Evolutionary conservation across 768 basidiomycete genomes (phyloP), one percentile per base, ranked within the genome.

Genomic region (Pleurotus eryngii): DNA sequence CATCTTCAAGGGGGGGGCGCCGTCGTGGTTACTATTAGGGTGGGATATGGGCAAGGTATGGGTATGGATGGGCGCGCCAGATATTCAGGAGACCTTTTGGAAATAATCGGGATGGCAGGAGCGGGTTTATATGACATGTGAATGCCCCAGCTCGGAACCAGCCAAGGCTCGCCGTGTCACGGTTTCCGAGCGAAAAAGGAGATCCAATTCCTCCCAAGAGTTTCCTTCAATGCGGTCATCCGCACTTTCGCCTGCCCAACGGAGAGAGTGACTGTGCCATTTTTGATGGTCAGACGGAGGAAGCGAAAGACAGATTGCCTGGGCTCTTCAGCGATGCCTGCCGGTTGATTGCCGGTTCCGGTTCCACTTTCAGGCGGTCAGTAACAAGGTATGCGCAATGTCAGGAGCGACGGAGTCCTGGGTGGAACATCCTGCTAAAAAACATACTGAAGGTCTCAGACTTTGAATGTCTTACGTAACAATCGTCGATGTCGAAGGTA

Each of bases 1-100:
- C 84, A 85, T 86, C 40, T 40, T 12, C 24, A 47, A 50, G 53
- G 46, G 45, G 45, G 39, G 35, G 58, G 20, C 51, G 38, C 51
- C 39, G 51, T 54, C 14, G 39, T 17, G 35, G 39, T 7, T 26
- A 38, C 12, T 20, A 18, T 24, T 27, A 22, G 24, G 35, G 20
- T 18, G 17, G 51, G n/a, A 7, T 45, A 17, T 42, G 22, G 22
- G 11, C 11, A 35, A 39, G n/a, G n/a, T 45, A 17, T 42, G 22
- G 22, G 11, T 35, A 35, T 35, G 30, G 51, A 54, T 14, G 51
- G 38, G 9, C 22, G 14, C 18, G 24, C 42, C n/a, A 17, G 20
- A 40, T 14, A 12, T 20, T n/a, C 27, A 30, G 27, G 27, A 30
- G 27, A 30, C 27, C 27, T 30, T 17, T 27, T 22, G 38, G 42